Evolutionary conservation across 768 basidiomycete species (phyloP), one percentile per base, ranked within the genome.

Genomic region (Daedaleopsis nitida): DNA sequence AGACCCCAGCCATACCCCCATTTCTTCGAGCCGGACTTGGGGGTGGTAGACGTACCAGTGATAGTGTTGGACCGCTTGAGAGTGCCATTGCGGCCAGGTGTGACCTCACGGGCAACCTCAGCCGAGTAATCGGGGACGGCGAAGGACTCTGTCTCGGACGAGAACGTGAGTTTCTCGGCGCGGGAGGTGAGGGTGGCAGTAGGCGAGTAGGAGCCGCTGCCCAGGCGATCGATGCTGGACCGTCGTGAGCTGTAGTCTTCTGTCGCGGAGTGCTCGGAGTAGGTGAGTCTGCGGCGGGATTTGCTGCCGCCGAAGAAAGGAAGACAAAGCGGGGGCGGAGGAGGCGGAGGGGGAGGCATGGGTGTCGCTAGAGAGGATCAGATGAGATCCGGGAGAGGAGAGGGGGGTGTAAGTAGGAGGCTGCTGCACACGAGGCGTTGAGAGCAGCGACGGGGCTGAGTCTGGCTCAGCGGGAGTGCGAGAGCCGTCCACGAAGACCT

Each of bases 1-100:
- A 83, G 54, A 0, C 87, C 87, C 85, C 86, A 87, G 42, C 88
- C 88, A 81, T 82, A 86, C 69, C 77, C 84, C 65, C 66, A 68
- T 57, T 69, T 69, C 49, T 73, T 74, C 42, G 81, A 74, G 1
- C 71, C 64, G 12, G 75, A 52, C 49, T 62, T 61, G 19, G 39
- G 39, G 17, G 13, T 65, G 6, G 62, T 45, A 17, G 55, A 27
- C 47, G 47, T 49, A 17, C 53, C 60, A 42, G 59, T 59, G 47
- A 55, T 43, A 43, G 66, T 59, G 58, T 61, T 55, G 42, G 64
- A 58, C 45, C 60, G 59, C 49, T 68, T 56, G 66, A 56, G 57
- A 45, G 59, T 48, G 65, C 53, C 23, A 37, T 38, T 55, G 34
- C 13, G 42, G 57, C 45, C 45, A 39, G 70, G 67, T 35, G 62